These are phyloP conservation scores for Zymoseptoria passerinii DNA, from an alignment of 2,329 filamentous ascomycete genomes.

Conservation along the genomic window DNA sequence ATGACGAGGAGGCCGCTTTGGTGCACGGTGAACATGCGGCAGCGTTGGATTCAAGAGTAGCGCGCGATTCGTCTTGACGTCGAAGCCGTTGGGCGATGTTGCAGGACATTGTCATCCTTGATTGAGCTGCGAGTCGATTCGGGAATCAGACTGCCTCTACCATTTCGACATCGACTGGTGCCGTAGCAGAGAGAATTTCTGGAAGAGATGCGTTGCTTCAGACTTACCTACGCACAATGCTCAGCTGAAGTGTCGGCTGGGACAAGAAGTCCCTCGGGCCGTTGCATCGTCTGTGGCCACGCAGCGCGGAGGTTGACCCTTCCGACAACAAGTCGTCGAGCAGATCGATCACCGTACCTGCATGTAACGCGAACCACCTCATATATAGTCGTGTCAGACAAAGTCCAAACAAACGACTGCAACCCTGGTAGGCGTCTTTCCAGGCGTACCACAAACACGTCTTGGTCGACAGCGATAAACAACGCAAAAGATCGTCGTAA, in stretches of 20 bases:
- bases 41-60: not conserved
- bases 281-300: not conserved
- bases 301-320: not conserved
- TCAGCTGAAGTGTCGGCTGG: too few species aligned
- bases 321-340: not conserved
- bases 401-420: not conserved
- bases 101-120: too few species aligned
- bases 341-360: not conserved
- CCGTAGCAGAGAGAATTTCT: too few species aligned
- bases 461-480: not conserved
- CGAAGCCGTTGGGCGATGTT: not conserved
- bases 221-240: too few species aligned
- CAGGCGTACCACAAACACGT: not conserved
- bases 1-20: not conserved
- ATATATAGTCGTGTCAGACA: too few species aligned
- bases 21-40: not conserved
- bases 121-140: too few species aligned
- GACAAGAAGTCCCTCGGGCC: too few species aligned
- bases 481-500: not conserved
- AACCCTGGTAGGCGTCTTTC: not conserved
- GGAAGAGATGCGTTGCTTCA: too few species aligned
- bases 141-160: too few species aligned
- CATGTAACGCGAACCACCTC: too few species aligned
- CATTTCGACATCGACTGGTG: too few species aligned
- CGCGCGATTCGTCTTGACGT: not conserved